These are phyloP conservation scores for Schizophyllum commune DNA, from an alignment of 1,284 basidiomycete genomes.

Conservation along the genomic window DNA sequence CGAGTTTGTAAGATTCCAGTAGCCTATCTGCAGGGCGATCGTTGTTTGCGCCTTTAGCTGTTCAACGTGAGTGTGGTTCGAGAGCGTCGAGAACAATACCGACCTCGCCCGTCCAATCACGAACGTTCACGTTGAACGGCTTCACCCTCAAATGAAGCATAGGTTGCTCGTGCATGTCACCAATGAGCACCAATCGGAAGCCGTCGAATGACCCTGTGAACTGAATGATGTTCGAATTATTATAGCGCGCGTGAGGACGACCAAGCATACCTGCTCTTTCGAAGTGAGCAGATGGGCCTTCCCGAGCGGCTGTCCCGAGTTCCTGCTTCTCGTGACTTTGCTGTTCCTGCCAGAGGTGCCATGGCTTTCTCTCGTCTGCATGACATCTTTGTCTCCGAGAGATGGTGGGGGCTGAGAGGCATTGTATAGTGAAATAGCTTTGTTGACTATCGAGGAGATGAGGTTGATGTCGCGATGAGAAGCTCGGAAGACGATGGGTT, in stretches of 20 bases:
- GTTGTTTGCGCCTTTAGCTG: constrained; percentile 80
- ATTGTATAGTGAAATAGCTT: constrained; percentile 67
- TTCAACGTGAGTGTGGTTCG: constrained; percentile 4
- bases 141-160: constrained; percentile 86
- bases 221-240: constrained; percentile 28
- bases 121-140: constrained; percentile 77
- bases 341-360: constrained; percentile 5
- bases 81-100: constrained; percentile 9
- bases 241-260: not conserved
- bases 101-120: constrained; percentile 94
- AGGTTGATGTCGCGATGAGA: constrained; percentile 91
- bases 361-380: constrained; percentile 10
- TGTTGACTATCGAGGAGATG: constrained; percentile 85
- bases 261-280: constrained; percentile 62
- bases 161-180: constrained; percentile 93
- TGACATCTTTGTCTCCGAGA: constrained; percentile 5
- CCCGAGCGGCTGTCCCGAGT: constrained; percentile 30
- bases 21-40: constrained; percentile 80
- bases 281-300: constrained; percentile 63
- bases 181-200: constrained; percentile 90
- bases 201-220: constrained; percentile 83
- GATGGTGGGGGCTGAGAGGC: constrained; percentile 24
- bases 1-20: constrained; percentile 96
- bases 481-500: constrained; percentile 85
- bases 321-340: constrained; percentile 2